Evolutionary conservation across 2,329 filamentous ascomycete species (phyloP), one percentile per base, ranked within the genome.

Genomic region (Seiridium unicorne): DNA sequence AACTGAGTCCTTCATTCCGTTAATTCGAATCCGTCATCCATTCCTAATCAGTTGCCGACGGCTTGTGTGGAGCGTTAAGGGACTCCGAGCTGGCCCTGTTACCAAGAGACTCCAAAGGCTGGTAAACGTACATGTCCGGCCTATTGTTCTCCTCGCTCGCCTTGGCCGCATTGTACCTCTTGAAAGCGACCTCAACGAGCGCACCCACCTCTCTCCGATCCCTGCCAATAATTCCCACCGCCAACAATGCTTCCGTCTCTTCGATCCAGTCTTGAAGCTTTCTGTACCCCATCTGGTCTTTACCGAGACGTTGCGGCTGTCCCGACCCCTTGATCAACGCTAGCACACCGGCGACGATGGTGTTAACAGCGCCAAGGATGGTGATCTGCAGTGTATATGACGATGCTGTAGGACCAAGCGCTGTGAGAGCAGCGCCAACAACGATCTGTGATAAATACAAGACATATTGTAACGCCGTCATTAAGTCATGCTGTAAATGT

Each of bases 331-430:
- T 83, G 51, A 84, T 68, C 6, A 84, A 78, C 0, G 86, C 85
- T 26, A 89, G 72, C 1, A 87, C 73, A 13, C 88, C 87, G 1
- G 87, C 87, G 5, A 89, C 77, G 3, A 87, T 72, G 3, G 85
- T 88, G 66, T 89, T 90, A 9, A 85, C 69, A 1, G 85, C 85
- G 3, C 88, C 87, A 1, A 89, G 74, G 0, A 84, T 70, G 8
- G 84, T 85, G 68, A 89, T 84, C 11, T 68, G 53, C 26, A 79
- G 75, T 18, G 83, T 70, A 63, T 88, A 80, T 13, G 80, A 74
- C 2, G 81, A 76, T 13, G 80, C 75, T 0, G 69, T 67, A 0
- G 81, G 74, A 0, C 81, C 80, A 7, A 83, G 70, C 0, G 78
- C 75, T 1, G 81, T 81, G 10, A 84, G 70, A 0, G 73, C 72